Percentiles rank a stretch among this genome's conserved stretches.
phyloP scores from a whole-genome alignment of 495 filamentous ascomycete species.

The Penicillium arizonense region DNA sequence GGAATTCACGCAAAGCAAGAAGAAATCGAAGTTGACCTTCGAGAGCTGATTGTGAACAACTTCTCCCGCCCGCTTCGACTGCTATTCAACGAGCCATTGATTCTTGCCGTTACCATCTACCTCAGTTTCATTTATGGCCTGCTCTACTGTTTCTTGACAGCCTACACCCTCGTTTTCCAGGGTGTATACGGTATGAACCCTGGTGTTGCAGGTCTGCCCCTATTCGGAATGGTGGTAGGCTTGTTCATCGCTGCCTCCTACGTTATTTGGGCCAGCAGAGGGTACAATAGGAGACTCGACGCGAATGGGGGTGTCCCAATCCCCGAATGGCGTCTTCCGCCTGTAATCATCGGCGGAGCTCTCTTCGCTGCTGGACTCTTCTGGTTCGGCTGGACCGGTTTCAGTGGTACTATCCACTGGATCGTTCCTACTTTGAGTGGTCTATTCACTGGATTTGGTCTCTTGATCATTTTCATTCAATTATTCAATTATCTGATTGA shows the following conservation, averaged over 20 bases:
- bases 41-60: slow-evolving; percentile 49
- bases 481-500: slow-evolving; percentile 85
- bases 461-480: slow-evolving; percentile 82
- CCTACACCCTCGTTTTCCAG: slow-evolving; percentile 44
- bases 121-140: slow-evolving; percentile 42
- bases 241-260: slow-evolving; percentile 34
- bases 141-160: slow-evolving; percentile 46
- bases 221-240: slow-evolving; percentile 46
- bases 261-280: slow-evolving; percentile 22
- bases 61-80: slow-evolving; percentile 31
- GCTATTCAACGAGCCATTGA: slow-evolving; percentile 27
- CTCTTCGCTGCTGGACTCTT: slow-evolving; percentile 76
- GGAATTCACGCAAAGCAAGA: slow-evolving; percentile 94
- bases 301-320: slow-evolving; percentile 72
- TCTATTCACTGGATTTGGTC: slow-evolving; percentile 56
- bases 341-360: slow-evolving; percentile 72
- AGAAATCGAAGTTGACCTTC: slow-evolving; percentile 83
- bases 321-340: slow-evolving; percentile 84
- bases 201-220: slow-evolving; percentile 38
- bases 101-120: slow-evolving; percentile 29
- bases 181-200: slow-evolving; percentile 35
- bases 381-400: slow-evolving; percentile 85
- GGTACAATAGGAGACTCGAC: slow-evolving; percentile 58
- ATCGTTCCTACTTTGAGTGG: slow-evolving; percentile 80
- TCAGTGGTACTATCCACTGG: slow-evolving; percentile 69